Evolutionary conservation across 176 grass and related monocot genomes (phyloP).

Genomic region (Puccinellia tenuiflora): DNA sequence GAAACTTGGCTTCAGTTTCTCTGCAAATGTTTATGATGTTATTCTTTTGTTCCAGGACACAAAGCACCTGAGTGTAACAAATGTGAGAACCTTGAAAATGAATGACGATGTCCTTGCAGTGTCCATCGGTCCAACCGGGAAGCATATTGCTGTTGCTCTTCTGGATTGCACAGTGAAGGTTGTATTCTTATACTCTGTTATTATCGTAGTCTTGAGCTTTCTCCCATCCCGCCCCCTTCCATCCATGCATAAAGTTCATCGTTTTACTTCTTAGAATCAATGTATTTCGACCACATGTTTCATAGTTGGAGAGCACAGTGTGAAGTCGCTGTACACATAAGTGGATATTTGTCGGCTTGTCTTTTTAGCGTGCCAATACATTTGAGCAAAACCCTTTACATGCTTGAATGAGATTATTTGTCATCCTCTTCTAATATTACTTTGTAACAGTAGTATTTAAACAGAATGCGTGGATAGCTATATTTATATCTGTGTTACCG

Average conservation of each 20-base stretch:
- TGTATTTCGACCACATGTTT: neutral
- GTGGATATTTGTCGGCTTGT: neutral
- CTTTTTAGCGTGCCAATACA: neutral
- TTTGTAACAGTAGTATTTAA: neutral
- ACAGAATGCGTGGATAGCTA: neutral
- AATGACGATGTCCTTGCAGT: slow-evolving; percentile 79
- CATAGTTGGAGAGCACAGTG: neutral
- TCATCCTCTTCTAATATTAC: neutral
- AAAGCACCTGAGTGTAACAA: slow-evolving; percentile 72
- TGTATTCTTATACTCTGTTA: neutral
- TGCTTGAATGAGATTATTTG: neutral
- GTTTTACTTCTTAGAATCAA: neutral
- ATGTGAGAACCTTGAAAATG: slow-evolving; percentile 95
- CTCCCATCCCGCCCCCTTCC: neutral
- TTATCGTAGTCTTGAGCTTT: neutral
- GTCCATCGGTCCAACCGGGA: slow-evolving; percentile 65
- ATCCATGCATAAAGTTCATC: neutral
- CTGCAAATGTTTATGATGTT: neutral
- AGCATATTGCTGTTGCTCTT: slow-evolving; percentile 87
- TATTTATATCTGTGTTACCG: neutral
- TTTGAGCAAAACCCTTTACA: neutral
- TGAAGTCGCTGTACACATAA: neutral
- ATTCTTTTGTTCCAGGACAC: slow-evolving; percentile 53
- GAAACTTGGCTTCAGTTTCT: neutral
- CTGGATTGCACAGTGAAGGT: slow-evolving; percentile 93